Evolutionary conservation across 352 stramenopile species (phyloP), one percentile per base, ranked within the genome.

Genomic region (Peronospora belbahrii): DNA sequence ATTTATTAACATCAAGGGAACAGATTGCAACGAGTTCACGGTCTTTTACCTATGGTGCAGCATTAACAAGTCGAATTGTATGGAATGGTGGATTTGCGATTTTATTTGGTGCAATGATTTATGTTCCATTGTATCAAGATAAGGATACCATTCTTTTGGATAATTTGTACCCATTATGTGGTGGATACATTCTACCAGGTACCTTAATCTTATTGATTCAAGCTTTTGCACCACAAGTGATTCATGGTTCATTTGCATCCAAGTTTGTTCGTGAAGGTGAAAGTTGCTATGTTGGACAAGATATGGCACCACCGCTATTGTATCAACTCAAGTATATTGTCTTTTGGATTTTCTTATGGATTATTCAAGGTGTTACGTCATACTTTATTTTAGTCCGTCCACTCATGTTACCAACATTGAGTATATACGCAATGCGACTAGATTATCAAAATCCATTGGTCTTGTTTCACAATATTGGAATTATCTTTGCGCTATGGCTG

Each of bases 221-320:
- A 15, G 67, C 67, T 2, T 69, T 85, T 19, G 60, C 70, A 2
- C 74, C 74, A 1, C 74, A 82, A 27, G 14, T 74, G 7, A 73
- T 88, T 18, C 61, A 40, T 19, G 53, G 60, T 5, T 80, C 69
- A n/a, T 83, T 83, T 33, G 66, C 70, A 4, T 55, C 71, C 10
- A 83, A 88, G 41, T 88, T 88, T 56, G 70, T 85, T 0, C 76
- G 76, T 15, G 76, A 88, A 51, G 76, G 76, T 0, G 73, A 69
- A 44, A 84, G 60, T 25, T 88, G 73, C 61, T 88, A 88, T 48
- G 71, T 82, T 0, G 76, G 76, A 0, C 76, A 72, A 24, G 57
- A 85, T 36, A 81, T 88, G 68, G 63, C 66, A 7, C 73, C 76
- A 7, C 74, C 74, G 2, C 59, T 83, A 15, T 63, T 55, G 27